Evolutionary conservation across 2,329 filamentous ascomycete species (phyloP), one percentile per base, ranked within the genome.

Genomic region (Didymella glomerata): DNA sequence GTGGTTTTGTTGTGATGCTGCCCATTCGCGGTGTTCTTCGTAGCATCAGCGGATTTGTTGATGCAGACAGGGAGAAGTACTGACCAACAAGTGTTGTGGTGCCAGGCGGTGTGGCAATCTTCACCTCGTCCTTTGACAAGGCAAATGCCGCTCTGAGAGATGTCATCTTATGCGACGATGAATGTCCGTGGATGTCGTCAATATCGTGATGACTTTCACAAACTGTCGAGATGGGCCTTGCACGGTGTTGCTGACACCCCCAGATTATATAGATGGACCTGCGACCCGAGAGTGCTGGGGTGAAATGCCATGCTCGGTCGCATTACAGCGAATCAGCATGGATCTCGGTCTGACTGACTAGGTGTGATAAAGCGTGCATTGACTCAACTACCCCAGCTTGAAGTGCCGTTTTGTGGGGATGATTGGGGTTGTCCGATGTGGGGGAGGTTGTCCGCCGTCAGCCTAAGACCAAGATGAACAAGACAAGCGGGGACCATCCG

Each of bases 11-110:
- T 76, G 74, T 25, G 74, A 74, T 54, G 70, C 55, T 4, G 67
- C 62, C 64, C 64, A 68, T 58, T 72, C 68, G 25, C 69, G 67
- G 58, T 72, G 71, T 50, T 74, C 71, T 74, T 44, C n/a, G 5
- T 4, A 20, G n/a, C 14, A 18, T 67, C 30, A 68, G 54, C 32
- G 18, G 14, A 18, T n/a, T 32, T 46, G 25, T 4, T 5, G 16
- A 6, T 2, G 24, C n/a, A 22, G 1, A 25, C n/a, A 22, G 14
- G 16, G 4, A 22, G 22, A 27, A 9, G 4, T 44, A 44, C 71
- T 45, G 68, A 78, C 78, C 77, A 45, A 80, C 70, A 11, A 80
- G 68, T 20, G 68, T 70, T 3, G 73, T 67, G 11, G 78, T 80
- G 14, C 78, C 78, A 18, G 78, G 78, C 5, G 78, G 78, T 52